phyloP scores from a whole-genome alignment of 148 eudicot species.

The Rhododendron ovatum region DNA sequence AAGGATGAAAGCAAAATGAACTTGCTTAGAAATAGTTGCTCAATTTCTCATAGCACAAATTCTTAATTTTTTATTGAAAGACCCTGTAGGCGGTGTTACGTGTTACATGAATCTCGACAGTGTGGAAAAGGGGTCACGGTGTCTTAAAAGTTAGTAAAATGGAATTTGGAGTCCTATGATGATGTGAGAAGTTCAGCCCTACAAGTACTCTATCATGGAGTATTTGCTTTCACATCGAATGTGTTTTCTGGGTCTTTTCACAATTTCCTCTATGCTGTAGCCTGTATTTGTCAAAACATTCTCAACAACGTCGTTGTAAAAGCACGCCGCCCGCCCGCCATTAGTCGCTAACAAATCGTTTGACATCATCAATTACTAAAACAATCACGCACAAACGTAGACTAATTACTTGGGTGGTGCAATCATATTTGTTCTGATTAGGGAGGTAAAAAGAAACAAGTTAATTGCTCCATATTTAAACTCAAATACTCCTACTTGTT shows the following conservation, averaged over 20 bases:
- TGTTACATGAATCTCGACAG: not conserved
- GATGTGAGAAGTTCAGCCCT: not conserved
- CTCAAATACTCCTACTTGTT: too few relatives aligned
- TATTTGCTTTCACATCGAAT: not conserved
- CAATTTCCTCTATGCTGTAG: not conserved
- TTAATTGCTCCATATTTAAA: not conserved
- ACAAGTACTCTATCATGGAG: too few relatives aligned
- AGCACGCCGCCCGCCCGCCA: not conserved
- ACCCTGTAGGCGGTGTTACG: not conserved
- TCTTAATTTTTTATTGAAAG: not conserved
- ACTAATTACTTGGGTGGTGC: not conserved
- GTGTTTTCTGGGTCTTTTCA: not conserved
- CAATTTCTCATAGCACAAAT: not conserved
- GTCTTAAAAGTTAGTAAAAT: not conserved
- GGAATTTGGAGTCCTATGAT: not conserved
- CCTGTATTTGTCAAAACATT: not conserved
- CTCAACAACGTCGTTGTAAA: not conserved
- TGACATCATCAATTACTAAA: not conserved
- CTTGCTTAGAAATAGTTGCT: not conserved
- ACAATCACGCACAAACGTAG: not conserved
- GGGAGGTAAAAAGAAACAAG: not conserved
- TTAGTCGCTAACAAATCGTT: not conserved
- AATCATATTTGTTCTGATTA: not conserved
- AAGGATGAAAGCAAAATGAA: not conserved
- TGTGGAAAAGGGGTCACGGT: not conserved